Base-by-base conservation (phyloP, 1,284 basidiomycete genomes). In the Apiotrichum veenhuisii region DNA sequence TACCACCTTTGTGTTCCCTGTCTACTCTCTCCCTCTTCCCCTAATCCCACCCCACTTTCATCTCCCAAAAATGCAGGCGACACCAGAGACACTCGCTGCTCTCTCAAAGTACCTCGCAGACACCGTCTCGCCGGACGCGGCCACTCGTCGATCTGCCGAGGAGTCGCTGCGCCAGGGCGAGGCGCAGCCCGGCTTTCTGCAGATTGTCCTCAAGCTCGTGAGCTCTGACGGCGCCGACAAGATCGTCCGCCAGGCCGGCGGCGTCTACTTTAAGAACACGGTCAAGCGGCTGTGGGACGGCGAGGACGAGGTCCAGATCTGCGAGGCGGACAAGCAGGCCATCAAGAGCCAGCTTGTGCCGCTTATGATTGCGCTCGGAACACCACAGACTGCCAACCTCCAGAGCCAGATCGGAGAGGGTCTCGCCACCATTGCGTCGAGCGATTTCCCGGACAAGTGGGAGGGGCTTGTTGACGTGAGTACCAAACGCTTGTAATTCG, bases 361-460 rank as follows among this genome's bases (percentile, higher is more conserved):
- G 1, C 72, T 82, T 50, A 81, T 83, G 75, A 82, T 82, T 55
- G 71, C 77, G 25, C 73, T 84, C 23, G 77, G 79, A 3, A 76
- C 73, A 10, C 68, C 75, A 9, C 59, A 68, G 50, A 74, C 74
- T 7, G 69, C 72, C 8, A 67, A 69, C 33, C 64, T 81, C 15
- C 79, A 81, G 62, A 85, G 87, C 4, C 91, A 96, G 76, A 83
- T 96, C 30, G 92, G 91, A 25, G 92, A 96, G 76, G 84, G 89
- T 9, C 86, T 96, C 40, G 86, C 91, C 14, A 82, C 91, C 59
- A 87, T 96, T 69, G 91, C 93, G 9, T 84, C 87, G 57, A 80
- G 85, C 33, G 93, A 96, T 78, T 97, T 96, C 72, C 93, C 91
- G 11, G 76, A 81, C 22, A 83, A 84, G 62, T 97, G 93, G 93